Percentiles rank a stretch among this genome's conserved stretches.
These are phyloP conservation scores for Adansonia digitata DNA, from an alignment of 345 rosid genomes.

Conservation along the genomic window DNA sequence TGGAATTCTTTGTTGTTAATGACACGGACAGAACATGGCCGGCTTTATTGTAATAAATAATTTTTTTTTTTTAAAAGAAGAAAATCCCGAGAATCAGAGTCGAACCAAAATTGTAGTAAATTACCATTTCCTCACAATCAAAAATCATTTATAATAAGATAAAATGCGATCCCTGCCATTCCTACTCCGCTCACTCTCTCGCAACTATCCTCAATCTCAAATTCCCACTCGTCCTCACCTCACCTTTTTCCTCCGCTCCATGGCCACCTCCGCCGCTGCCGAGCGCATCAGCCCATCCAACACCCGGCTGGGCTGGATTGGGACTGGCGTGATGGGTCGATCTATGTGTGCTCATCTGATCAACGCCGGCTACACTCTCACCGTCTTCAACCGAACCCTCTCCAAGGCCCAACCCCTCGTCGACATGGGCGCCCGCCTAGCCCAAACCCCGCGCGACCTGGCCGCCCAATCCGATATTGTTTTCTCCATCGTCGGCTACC, in stretches of 20 bases:
- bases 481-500: slow-evolving; percentile 91
- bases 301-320: slow-evolving; percentile 90
- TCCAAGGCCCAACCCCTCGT: slow-evolving; percentile 76
- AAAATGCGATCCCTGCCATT: not conserved
- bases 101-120: not conserved
- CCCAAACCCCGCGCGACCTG: slow-evolving; percentile 54
- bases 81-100: too few species aligned
- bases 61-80: too few species aligned
- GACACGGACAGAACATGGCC: too few species aligned
- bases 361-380: slow-evolving; percentile 68
- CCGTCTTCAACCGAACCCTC: slow-evolving; percentile 82
- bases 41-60: too few species aligned
- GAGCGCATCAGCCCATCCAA: slow-evolving; percentile 43
- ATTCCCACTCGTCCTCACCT: slow-evolving; percentile 1
- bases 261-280: slow-evolving; percentile 46
- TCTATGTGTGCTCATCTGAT: slow-evolving; percentile 79
- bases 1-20: too few species aligned
- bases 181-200: slow-evolving; percentile 18
- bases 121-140: not conserved
- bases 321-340: slow-evolving; percentile 86
- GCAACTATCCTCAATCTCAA: slow-evolving; percentile 3
- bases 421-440: slow-evolving; percentile 67
- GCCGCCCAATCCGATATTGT: slow-evolving; percentile 78
- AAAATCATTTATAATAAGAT: not conserved
- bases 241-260: slow-evolving; percentile 37